Conservation (phyloP, 2,329 filamentous ascomycete genomes). For the Dothiorella sarmentorum region DNA sequence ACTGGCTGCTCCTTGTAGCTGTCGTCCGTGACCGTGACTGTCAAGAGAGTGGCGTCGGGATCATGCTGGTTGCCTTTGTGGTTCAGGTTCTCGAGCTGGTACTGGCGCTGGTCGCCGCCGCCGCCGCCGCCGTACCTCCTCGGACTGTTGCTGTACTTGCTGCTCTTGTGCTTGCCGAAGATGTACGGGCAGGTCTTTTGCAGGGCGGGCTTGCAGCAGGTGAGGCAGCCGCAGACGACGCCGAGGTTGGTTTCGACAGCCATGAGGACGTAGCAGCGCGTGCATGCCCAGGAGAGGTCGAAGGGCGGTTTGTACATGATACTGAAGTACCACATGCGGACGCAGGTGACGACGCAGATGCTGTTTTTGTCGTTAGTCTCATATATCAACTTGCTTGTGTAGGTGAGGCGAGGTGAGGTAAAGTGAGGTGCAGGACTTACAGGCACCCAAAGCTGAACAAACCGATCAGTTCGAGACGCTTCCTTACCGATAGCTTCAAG, state of each 20-base stretch:
- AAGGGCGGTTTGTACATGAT: not conserved
- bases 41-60: too few relatives aligned
- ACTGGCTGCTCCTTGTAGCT: too few relatives aligned
- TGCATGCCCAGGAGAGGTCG: conserved; percentile 23
- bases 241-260: conserved; percentile 29
- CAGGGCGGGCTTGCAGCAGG: conserved; percentile 31
- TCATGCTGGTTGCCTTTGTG: too few relatives aligned
- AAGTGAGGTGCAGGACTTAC: too few relatives aligned
- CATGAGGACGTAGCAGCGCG: conserved; percentile 25
- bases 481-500: conserved; percentile 26
- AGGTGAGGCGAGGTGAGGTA: too few relatives aligned
- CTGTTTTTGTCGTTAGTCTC: conserved; percentile 18
- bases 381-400: not conserved
- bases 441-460: conserved; percentile 35
- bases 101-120: too few relatives aligned
- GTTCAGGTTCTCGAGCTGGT: too few relatives aligned
- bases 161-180: not conserved
- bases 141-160: not conserved
- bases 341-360: conserved; percentile 31
- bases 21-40: too few relatives aligned
- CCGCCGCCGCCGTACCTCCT: too few relatives aligned
- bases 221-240: conserved; percentile 31
- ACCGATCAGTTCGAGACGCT: conserved; percentile 27
- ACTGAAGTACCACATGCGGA: conserved; percentile 20
- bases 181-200: conserved; percentile 47